Conservation (phyloP, 2,329 filamentous ascomycete genomes). For the Malbranchea zuffiana region DNA sequence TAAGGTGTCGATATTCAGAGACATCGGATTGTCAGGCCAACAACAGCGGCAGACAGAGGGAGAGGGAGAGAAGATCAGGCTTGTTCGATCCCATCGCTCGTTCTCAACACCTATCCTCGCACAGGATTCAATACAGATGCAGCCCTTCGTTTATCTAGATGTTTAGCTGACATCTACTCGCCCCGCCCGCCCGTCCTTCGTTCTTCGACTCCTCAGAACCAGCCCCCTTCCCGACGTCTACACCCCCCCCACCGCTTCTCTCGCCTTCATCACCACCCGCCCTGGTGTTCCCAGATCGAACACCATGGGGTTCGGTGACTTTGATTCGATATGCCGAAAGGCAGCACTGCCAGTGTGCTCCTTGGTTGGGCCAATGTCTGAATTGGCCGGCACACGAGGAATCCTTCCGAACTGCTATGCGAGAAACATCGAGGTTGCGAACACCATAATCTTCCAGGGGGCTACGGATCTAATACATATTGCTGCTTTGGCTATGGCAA, state of each 20-base stretch:
- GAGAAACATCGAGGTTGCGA: constrained; percentile 87
- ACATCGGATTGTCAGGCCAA: too few relatives aligned
- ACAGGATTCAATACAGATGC: too few relatives aligned
- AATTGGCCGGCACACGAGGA: constrained; percentile 56
- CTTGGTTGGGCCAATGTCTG: constrained; percentile 57
- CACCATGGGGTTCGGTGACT: constrained; percentile 84
- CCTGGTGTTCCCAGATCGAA: constrained; percentile 13
- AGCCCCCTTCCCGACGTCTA: constrained; percentile 15
- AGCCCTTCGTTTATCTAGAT: too few relatives aligned
- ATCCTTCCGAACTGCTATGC: constrained; percentile 89
- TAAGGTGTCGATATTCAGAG: too few relatives aligned
- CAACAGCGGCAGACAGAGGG: too few relatives aligned
- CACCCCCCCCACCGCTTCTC: constrained; percentile 12
- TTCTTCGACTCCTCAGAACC: constrained; percentile 7
- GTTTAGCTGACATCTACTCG: neutral
- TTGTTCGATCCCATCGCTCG: too few relatives aligned
- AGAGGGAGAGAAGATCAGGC: too few relatives aligned
- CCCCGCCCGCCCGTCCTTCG: neutral
- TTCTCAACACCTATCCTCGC: too few relatives aligned
- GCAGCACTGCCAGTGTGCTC: constrained; percentile 80
- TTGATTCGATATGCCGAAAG: constrained; percentile 73
- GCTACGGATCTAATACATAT: constrained; percentile 91
- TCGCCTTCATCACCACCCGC: constrained; percentile 2
- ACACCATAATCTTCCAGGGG: constrained; percentile 96
- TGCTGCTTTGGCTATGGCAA: constrained; percentile 77